phyloP scores from a whole-genome alignment of 192 early-diverging fungal species.

The Coemansia sp. region DNA sequence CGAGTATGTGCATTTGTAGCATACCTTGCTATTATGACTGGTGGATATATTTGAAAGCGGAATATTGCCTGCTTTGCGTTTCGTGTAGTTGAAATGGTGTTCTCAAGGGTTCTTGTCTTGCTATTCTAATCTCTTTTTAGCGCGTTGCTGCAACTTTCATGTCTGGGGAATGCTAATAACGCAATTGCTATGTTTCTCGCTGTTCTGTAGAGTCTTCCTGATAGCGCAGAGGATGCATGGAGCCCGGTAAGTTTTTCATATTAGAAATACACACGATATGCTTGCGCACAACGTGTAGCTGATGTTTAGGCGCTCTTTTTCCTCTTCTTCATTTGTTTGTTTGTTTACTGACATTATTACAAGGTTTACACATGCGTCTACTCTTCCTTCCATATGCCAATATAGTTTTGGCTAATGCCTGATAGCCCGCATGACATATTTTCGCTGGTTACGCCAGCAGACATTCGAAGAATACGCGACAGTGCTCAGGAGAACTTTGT shows the following conservation, averaged over 20 bases:
- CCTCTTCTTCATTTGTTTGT: neutral
- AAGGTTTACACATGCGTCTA: neutral
- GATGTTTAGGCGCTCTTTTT: no score
- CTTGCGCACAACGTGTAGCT: neutral
- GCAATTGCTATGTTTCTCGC: neutral
- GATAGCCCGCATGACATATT: conserved; percentile 72
- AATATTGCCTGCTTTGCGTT: neutral
- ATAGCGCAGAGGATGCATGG: conserved; percentile 51
- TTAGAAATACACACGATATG: neutral
- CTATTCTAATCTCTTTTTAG: no score
- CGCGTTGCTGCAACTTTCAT: no score
- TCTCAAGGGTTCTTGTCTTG: neutral
- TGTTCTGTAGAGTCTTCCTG: conserved; percentile 38
- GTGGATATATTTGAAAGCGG: neutral
- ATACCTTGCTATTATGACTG: neutral
- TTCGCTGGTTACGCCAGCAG: conserved; percentile 78
- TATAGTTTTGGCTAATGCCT: conserved; percentile 70
- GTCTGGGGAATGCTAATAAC: neutral
- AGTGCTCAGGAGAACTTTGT: conserved; percentile 73
- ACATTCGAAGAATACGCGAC: conserved; percentile 79
- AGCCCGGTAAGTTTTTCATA: conserved; percentile 40
- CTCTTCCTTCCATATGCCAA: conserved; percentile 12
- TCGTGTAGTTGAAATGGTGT: neutral
- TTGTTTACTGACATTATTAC: neutral
- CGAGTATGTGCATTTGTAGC: conserved; percentile 54